Evolutionary conservation across 345 rosid species (phyloP).

Genomic region (Carallia pectinifolia): DNA sequence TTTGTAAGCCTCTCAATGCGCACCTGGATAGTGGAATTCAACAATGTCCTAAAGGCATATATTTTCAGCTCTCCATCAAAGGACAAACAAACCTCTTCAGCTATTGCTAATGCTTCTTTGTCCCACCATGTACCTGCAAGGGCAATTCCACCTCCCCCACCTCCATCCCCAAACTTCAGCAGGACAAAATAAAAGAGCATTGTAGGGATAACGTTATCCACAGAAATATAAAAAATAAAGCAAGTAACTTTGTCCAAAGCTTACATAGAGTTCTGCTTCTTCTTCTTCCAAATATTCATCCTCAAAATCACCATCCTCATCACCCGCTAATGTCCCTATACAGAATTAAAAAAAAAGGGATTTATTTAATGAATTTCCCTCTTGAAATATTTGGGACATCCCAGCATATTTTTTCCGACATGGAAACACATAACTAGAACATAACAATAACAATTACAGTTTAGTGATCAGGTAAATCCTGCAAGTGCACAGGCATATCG

Average conservation of each 20-base stretch:
- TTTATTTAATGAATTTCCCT: neutral
- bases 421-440: too few species aligned
- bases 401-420: too few species aligned
- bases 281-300: constrained; percentile 42
- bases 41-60: constrained; percentile 74
- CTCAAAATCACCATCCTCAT: constrained; percentile 41
- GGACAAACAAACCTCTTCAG: constrained; percentile 53
- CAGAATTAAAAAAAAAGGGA: too few species aligned
- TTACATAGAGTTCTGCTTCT: constrained; percentile 63
- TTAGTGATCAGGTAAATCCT: too few species aligned
- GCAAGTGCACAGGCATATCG: too few species aligned
- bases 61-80: constrained; percentile 67
- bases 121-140: constrained; percentile 90
- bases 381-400: too few species aligned
- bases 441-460: too few species aligned
- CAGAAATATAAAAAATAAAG: neutral
- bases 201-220: constrained; percentile 8
- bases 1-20: constrained; percentile 79
- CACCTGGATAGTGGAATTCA: constrained; percentile 63
- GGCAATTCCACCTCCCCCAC: constrained; percentile 79
- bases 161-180: constrained; percentile 78
- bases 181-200: constrained; percentile 4
- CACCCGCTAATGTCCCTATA: constrained; percentile 41
- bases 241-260: constrained; percentile 11
- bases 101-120: constrained; percentile 65